phyloP scores from a whole-genome alignment of 1,139 yeast genomes.

The Debaryomycetaceae sp. region DNA sequence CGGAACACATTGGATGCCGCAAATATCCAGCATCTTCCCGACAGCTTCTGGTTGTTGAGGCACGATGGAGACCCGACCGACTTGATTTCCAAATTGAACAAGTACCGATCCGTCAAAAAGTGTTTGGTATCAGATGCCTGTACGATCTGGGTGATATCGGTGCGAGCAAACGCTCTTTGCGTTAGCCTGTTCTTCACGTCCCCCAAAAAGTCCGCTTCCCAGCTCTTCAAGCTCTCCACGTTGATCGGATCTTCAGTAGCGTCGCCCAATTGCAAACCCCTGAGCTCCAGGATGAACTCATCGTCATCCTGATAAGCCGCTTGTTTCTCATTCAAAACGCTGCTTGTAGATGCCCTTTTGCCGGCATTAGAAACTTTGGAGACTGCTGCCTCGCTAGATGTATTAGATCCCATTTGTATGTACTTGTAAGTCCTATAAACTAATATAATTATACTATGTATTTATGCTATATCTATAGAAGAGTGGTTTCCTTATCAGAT shows the following conservation, averaged over 20 bases:
- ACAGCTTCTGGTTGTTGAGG: constrained; percentile 64
- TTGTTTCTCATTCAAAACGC: background rate
- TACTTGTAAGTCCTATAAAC: no score
- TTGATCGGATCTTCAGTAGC: constrained; percentile 24
- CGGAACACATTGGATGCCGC: constrained; percentile 76
- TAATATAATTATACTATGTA: no score
- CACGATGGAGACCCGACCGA: constrained; percentile 61
- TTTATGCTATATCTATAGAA: no score
- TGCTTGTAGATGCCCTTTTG: background rate
- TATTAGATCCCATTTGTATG: background rate
- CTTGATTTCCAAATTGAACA: constrained; percentile 59
- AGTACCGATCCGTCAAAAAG: constrained; percentile 36
- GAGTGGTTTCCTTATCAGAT: no score
- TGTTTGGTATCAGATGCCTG: constrained; percentile 20
- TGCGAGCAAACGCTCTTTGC: constrained; percentile 54
- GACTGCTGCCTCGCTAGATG: background rate
- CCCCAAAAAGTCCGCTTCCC: constrained; percentile 49
- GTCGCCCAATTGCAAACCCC: constrained; percentile 10
- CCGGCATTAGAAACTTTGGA: background rate
- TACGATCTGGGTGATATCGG: constrained; percentile 45
- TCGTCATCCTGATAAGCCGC: constrained; percentile 1
- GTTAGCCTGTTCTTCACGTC: constrained; percentile 59
- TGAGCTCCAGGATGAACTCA: constrained; percentile 5
- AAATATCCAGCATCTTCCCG: constrained; percentile 87
- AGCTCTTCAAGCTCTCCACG: constrained; percentile 30